These are phyloP conservation scores for Epichloe sylvatica DNA, from an alignment of 2,329 filamentous ascomycete genomes.

Conservation along the genomic window DNA sequence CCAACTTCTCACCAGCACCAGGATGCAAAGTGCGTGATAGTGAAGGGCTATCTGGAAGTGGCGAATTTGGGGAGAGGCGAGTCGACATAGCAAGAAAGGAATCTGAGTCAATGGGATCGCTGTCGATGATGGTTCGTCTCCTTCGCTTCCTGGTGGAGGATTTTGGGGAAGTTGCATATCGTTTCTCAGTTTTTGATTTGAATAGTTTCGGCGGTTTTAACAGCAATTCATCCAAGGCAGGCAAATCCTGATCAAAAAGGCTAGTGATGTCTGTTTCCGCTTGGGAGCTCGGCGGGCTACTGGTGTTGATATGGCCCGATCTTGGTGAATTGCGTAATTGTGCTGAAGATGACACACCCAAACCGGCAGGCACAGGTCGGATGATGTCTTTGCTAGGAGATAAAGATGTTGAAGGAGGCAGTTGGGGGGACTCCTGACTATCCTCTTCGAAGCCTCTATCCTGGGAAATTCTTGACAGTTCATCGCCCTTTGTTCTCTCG, in stretches of 20 bases:
- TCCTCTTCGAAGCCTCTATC: slow-evolving; percentile 40
- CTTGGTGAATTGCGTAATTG: slow-evolving; percentile 16
- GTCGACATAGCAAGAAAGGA: neutral
- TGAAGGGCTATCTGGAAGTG: neutral
- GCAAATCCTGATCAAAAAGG: slow-evolving; percentile 24
- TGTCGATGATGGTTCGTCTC: slow-evolving; percentile 18
- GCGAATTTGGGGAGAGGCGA: neutral
- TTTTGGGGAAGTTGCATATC: slow-evolving; percentile 11
- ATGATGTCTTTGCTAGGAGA: slow-evolving; percentile 8
- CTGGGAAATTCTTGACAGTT: slow-evolving; percentile 37
- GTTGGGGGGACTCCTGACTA: slow-evolving; percentile 28
- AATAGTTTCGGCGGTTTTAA: slow-evolving; percentile 8
- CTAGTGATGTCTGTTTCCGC: slow-evolving; percentile 25
- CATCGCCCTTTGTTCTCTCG: slow-evolving; percentile 23
- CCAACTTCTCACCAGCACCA: neutral
- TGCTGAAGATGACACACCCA: slow-evolving; percentile 16
- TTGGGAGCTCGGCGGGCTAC: slow-evolving; percentile 22
- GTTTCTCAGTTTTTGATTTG: slow-evolving; percentile 11
- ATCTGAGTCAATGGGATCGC: slow-evolving; percentile 16
- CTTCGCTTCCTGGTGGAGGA: slow-evolving; percentile 18
- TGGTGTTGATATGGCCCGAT: slow-evolving; percentile 13
- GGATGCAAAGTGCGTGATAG: neutral
- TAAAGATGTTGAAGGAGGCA: slow-evolving; percentile 24
- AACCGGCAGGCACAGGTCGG: slow-evolving; percentile 9
- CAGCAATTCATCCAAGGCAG: slow-evolving; percentile 22